phyloP scores from a whole-genome alignment of 2,329 filamentous ascomycete genomes.

The Westerdykella aurantiaca region DNA sequence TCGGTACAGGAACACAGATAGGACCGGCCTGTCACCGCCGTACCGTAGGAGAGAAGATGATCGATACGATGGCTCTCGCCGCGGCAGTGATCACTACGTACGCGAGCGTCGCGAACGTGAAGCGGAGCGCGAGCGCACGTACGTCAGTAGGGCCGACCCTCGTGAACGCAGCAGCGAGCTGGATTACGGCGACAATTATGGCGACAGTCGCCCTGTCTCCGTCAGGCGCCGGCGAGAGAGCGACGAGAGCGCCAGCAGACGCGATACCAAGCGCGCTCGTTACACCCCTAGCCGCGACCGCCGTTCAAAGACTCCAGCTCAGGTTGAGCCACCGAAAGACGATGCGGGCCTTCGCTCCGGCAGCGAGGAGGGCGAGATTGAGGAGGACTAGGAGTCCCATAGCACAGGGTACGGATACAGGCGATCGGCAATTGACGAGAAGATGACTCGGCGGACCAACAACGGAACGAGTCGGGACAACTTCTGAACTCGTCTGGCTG shows the following conservation, averaged over 20 bases:
- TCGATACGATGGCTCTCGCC: slow-evolving; percentile 47
- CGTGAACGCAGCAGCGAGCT: slow-evolving; percentile 72
- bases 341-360: slow-evolving; percentile 71
- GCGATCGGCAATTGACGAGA: background rate
- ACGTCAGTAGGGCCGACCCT: slow-evolving; percentile 71
- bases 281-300: slow-evolving; percentile 50
- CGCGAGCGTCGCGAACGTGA: slow-evolving; percentile 83
- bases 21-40: slow-evolving; percentile 55
- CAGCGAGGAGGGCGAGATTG: slow-evolving; percentile 97
- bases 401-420: background rate
- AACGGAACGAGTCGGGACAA: too few relatives aligned
- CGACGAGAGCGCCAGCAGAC: slow-evolving; percentile 47
- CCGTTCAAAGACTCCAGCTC: slow-evolving; percentile 53
- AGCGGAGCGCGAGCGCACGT: slow-evolving; percentile 81
- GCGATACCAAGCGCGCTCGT: slow-evolving; percentile 45
- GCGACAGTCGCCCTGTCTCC: slow-evolving; percentile 56
- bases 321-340: slow-evolving; percentile 38
- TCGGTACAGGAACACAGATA: slow-evolving; percentile 78
- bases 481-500: too few relatives aligned
- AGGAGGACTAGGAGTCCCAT: slow-evolving; percentile 54
- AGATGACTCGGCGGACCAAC: too few relatives aligned
- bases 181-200: slow-evolving; percentile 74
- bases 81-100: slow-evolving; percentile 67
- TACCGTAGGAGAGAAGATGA: slow-evolving; percentile 40
- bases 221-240: slow-evolving; percentile 68